Evolutionary conservation across 768 basidiomycete species (phyloP).

Genomic region (button mushroom (Agaricus bisporus)): DNA sequence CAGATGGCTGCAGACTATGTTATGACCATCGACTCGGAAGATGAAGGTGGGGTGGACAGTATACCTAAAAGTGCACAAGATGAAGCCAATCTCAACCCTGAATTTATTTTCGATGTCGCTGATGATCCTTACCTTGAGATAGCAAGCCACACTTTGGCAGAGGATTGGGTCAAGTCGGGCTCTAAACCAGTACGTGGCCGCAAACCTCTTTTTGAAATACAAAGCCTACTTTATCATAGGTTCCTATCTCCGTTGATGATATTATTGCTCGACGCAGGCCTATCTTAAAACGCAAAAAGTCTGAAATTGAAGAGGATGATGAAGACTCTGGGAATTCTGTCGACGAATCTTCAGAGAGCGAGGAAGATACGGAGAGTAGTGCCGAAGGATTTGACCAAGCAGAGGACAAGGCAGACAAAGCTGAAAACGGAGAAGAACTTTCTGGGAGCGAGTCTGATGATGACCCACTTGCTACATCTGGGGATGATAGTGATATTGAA

Average conservation of each 20-base stretch:
- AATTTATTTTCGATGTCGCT: constrained; percentile 75
- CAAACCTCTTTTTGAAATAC: constrained; percentile 4
- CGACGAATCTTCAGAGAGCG: constrained; percentile 29
- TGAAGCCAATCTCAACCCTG: constrained; percentile 66
- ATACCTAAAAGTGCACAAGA: constrained; percentile 30
- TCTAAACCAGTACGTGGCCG: constrained; percentile 48
- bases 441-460: constrained; percentile 14
- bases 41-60: constrained; percentile 38
- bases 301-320: constrained; percentile 23
- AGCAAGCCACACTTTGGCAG: constrained; percentile 31
- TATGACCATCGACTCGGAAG: constrained; percentile 81
- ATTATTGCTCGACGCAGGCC: constrained; percentile 75
- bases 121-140: constrained; percentile 65
- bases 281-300: constrained; percentile 60
- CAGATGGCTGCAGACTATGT: constrained; percentile 56
- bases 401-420: constrained; percentile 16
- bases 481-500: constrained; percentile 1
- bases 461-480: constrained; percentile 13
- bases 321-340: constrained; percentile 17
- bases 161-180: constrained; percentile 57
- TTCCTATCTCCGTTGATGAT: constrained; percentile 85
- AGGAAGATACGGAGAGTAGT: constrained; percentile 20
- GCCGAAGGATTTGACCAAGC: constrained; percentile 18
- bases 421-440: constrained; percentile 22
- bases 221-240: constrained; percentile 28